A percentile compares a stretch with the other conserved stretches of the same genome.
phyloP scores from a whole-genome alignment of 257 asterid species.

The Scutellaria galericulata region DNA sequence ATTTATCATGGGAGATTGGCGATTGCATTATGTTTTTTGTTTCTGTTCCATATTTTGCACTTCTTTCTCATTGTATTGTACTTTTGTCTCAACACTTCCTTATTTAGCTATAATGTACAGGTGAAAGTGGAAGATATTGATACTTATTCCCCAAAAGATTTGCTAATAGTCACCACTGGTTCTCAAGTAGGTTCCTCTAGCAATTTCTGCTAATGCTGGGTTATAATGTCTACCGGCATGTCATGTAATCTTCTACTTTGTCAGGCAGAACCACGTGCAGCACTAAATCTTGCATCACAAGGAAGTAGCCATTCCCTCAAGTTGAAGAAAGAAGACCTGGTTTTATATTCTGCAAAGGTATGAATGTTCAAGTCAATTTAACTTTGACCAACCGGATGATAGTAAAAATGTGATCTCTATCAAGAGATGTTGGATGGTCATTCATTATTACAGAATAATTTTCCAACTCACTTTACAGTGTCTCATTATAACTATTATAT shows the following conservation, averaged over 20 bases:
- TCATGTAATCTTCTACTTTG: slow-evolving; percentile 43
- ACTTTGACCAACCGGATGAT: slow-evolving; percentile 1
- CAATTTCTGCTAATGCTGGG: slow-evolving; percentile 32
- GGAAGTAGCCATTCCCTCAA: slow-evolving; percentile 97
- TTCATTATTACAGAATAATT: not conserved
- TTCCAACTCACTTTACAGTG: not conserved
- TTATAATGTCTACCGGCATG: slow-evolving; percentile 34
- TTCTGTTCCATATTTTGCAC: slow-evolving; percentile 21
- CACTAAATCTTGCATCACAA: slow-evolving; percentile 95
- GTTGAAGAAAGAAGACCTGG: slow-evolving; percentile 81
- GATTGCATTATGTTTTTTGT: not conserved
- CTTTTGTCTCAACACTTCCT: slow-evolving; percentile 29
- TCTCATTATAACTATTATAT: too few species aligned
- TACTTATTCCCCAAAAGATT: slow-evolving; percentile 93
- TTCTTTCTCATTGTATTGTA: slow-evolving; percentile 21
- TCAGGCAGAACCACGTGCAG: slow-evolving; percentile 99
- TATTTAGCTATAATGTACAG: slow-evolving; percentile 47
- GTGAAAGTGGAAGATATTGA: slow-evolving; percentile 98
- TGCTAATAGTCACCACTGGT: slow-evolving; percentile 97
- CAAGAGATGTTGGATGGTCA: not conserved
- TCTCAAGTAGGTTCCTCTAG: slow-evolving; percentile 79
- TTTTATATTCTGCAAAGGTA: slow-evolving; percentile 98
- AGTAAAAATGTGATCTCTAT: not conserved
- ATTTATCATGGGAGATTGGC: slow-evolving; percentile 2
- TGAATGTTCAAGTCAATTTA: slow-evolving; percentile 26